A percentile compares a stretch with the other conserved stretches of the same genome.
These are phyloP conservation scores for Ophiobolus disseminans DNA, from an alignment of 2,329 filamentous ascomycete genomes.

Conservation along the genomic window DNA sequence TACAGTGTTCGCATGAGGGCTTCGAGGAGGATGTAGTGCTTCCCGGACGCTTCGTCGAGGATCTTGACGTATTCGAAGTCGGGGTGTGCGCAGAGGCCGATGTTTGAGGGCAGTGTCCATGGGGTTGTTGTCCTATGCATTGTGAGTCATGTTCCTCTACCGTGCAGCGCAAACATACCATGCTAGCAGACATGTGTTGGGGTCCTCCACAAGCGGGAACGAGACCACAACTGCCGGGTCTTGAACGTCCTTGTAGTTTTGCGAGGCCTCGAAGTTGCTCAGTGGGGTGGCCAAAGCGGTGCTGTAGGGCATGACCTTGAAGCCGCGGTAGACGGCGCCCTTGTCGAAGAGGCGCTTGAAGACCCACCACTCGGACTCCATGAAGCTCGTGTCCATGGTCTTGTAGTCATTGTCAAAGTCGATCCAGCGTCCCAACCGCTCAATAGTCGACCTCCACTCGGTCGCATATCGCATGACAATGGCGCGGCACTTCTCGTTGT, in stretches of 20 bases:
- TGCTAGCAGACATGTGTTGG: conserved; percentile 76
- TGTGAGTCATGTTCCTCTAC: conserved; percentile 11
- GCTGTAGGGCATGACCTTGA: conserved; percentile 94
- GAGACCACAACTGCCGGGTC: conserved; percentile 89
- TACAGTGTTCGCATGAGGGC: conserved; percentile 82
- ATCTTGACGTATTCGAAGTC: conserved; percentile 90
- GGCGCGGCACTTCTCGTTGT: conserved; percentile 88
- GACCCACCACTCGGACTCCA: conserved; percentile 97
- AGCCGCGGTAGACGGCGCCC: conserved; percentile 85
- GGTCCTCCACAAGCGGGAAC: conserved; percentile 81
- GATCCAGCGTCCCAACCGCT: conserved; percentile 91
- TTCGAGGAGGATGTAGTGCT: conserved; percentile 85
- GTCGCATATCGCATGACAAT: conserved; percentile 91
- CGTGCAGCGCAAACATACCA: conserved; percentile 59
- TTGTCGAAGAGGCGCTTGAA: conserved; percentile 94
- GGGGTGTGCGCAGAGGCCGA: conserved; percentile 77
- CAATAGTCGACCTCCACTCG: conserved; percentile 89
- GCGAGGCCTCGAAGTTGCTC: conserved; percentile 91
- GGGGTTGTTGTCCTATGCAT: conserved; percentile 73
- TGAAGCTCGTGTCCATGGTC: conserved; percentile 94
- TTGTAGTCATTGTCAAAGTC: conserved; percentile 99
- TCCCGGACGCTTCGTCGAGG: conserved; percentile 79
- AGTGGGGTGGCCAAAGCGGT: conserved; percentile 87
- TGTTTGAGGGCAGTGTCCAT: conserved; percentile 84
- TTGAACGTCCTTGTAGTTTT: conserved; percentile 93